Base-by-base conservation (phyloP, 108 stramenopile genomes). In the Nitzschia sp. region DNA sequence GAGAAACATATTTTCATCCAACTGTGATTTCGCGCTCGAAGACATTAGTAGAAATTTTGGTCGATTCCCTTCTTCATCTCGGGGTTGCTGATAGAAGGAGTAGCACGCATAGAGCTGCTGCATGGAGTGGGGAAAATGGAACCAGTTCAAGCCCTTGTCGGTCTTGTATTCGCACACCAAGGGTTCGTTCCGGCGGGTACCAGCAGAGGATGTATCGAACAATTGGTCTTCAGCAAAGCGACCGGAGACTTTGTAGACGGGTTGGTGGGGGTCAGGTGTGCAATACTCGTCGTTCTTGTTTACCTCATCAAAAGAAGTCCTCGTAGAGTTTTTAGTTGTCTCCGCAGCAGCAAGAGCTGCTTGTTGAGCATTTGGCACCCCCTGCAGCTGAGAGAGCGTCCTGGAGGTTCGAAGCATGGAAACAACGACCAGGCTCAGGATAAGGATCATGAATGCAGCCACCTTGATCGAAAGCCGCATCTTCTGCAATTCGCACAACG, bases 81-180 rank as follows among this genome's bases (percentile, higher is more conserved):
- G 54, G 41, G 62, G 46, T n/a, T n/a, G n/a, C 38, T 62, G 66
- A 68, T 60, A 75, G 27, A 38, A 80, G 9, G 69, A 61, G 36
- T 53, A 75, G 35, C 79, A 80, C 1, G 36, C 32, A 41, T 71
- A 80, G 9, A 80, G 31, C 38, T 71, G 65, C 57, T 80, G 79
- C 79, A 80, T 80, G 23, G 63, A 33, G 55, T 80, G 79, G 1
- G 79, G 65, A 29, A 80, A 80, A 38, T 80, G 79, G n/a, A n/a
- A n/a, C 1, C 28, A 38, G 44, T 25, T 30, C 2, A 19, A 52
- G 2, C 41, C 25, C 19, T 28, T 36, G 1, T 62, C 13, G 19
- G 13, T 23, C 15, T 44, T 9, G 27, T 26, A 62, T 45, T 62
- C 60, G 45, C 60, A 62, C 2, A 62, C 60, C 2, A 62, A 3